Evolutionary conservation across 148 eudicot genomes (phyloP).

Genomic region (Rhododendron mucronatum): DNA sequence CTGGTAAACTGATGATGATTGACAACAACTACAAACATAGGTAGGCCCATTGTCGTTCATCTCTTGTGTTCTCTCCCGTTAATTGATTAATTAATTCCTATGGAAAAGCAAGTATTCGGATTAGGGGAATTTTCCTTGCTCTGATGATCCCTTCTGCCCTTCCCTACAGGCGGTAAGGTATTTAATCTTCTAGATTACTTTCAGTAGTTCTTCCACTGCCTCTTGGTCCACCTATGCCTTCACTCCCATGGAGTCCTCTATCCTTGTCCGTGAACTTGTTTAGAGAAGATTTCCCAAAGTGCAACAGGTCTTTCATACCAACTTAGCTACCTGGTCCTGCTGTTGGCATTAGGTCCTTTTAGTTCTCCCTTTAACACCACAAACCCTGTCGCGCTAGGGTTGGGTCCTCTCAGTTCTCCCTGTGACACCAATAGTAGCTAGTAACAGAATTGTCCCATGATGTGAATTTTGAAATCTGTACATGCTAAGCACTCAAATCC

Average conservation of each 20-base stretch:
- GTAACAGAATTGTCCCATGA: neutral
- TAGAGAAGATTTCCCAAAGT: neutral
- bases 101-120: neutral
- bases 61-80: neutral
- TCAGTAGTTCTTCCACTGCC: conserved; percentile 2
- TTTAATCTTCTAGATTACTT: neutral
- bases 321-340: neutral
- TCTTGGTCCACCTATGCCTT: neutral
- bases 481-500: neutral
- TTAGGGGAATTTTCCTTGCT: neutral
- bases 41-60: neutral
- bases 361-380: neutral
- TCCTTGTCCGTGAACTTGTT: neutral
- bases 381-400: neutral
- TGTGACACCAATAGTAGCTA: neutral
- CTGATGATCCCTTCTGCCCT: neutral
- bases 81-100: neutral
- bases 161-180: neutral
- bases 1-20: neutral
- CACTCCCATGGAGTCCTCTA: neutral
- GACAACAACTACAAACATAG: neutral
- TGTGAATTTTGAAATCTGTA: neutral
- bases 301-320: neutral
- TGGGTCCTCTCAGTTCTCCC: neutral
- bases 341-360: neutral